phyloP scores from a whole-genome alignment of 305 asterid species.

The Rubia tinctorum region DNA sequence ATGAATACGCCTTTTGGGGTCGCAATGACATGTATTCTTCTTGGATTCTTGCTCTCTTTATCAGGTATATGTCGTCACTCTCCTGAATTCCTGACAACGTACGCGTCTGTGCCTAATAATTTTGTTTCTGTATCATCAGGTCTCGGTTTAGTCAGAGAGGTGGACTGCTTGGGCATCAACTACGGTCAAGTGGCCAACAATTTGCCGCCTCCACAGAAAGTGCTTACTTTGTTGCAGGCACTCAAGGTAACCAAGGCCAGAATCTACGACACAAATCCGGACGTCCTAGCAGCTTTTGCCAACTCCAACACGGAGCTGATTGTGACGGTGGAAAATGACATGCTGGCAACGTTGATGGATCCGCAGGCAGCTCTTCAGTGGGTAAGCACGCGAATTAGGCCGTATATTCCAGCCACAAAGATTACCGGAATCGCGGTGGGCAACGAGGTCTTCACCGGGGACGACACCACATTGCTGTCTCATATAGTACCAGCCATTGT shows the following conservation, averaged over 20 bases:
- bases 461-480: conserved; percentile 42
- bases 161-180: conserved; percentile 70
- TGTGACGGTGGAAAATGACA: conserved; percentile 67
- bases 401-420: conserved; percentile 62
- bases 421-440: conserved; percentile 84
- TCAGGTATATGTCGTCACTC: conserved; percentile 40
- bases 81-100: neutral
- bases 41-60: conserved; percentile 42
- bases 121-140: conserved; percentile 21
- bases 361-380: conserved; percentile 66
- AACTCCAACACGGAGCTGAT: conserved; percentile 63
- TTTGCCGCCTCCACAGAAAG: conserved; percentile 65
- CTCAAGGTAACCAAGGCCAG: conserved; percentile 58
- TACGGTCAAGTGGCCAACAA: conserved; percentile 94
- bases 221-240: conserved; percentile 53
- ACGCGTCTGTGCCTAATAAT: neutral
- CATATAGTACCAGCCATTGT: conserved; percentile 74
- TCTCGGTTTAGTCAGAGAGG: conserved; percentile 30
- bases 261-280: conserved; percentile 87
- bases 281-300: conserved; percentile 56
- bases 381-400: conserved; percentile 54
- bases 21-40: conserved; percentile 46
- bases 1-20: conserved; percentile 41
- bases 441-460: conserved; percentile 71
- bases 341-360: conserved; percentile 48